Base-by-base conservation (phyloP, 2,329 filamentous ascomycete species). In the Rutstroemia sp. region DNA sequence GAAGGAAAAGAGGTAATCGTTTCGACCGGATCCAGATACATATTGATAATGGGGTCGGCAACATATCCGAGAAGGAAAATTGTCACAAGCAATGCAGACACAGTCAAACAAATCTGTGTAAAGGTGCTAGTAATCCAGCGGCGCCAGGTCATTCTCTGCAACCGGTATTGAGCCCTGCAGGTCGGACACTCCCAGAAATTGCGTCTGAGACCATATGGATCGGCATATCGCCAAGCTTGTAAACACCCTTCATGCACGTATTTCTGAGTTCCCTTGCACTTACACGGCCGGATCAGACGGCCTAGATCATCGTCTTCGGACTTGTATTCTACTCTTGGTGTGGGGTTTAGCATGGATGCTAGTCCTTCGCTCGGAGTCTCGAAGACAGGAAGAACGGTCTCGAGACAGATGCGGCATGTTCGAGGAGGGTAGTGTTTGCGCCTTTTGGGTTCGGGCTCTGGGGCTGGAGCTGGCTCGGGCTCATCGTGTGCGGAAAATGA, bases 201-300 rank as follows among this genome's bases (percentile, higher is more conserved):
- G 56, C 88, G 80, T 57, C 73, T 74, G 44, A 75, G 74, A 62
- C 82, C 79, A 42, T 78, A 67, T 0, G 88, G 87, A 67, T 90
- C 83, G 45, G 88, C 80, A 61, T 86, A 79, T 63, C 94, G 83
- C 90, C 92, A 97, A 10, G 82, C 78, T 66, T 88, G 83, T 49
- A 99, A 77, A 68, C 94, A 99, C 30, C 85, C 87, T 71, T 96
- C 90, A 71, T 99, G 94, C 23, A 97, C 91, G 72, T 95, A 96
- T 74, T 89, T 89, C 65, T 92, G 89, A 41, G 88, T 90, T 52
- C 94, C 94, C 74, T 90, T 95, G 79, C 94, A 99, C 73, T 86
- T 85, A 77, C 94, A 99, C 38, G 94, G 94, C 54, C 88, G 87
- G 65, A 97, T 81, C 27, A 99, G 77, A 51, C 90, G 85, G 41